Base-by-base conservation (phyloP, 164 flowering plant genomes). In the Stephania cephalantha region DNA sequence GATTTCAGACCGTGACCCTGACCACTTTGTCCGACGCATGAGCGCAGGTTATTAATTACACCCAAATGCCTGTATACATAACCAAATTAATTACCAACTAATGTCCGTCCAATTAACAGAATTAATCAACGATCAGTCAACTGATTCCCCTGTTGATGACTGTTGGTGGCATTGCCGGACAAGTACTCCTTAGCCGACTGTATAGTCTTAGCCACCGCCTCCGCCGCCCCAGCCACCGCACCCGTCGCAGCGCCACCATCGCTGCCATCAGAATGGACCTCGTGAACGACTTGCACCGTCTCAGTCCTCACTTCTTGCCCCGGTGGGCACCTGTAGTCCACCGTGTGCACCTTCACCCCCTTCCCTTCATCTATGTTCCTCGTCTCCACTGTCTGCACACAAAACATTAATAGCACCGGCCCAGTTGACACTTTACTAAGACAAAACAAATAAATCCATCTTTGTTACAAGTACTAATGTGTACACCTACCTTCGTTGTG, bases 111-210 rank as follows among this genome's bases (percentile, higher is more conserved):
- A 35, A 35, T 35, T 35, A 35, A 35, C 55, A 1, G 12, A 50
- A 50, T 7, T 50, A 50, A 50, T 50, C 55, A 13, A 50, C 15
- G 10, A 13, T 50, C 10, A 13, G 15, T 9, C 10, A 9, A 13
- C 55, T 50, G 15, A 50, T 50, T 50, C 15, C 55, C 55, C 15
- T 50, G 55, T 50, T 9, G 55, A 50, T 50, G 15, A 50, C 1
- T 9, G 55, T 13, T 35, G 42, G 42, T 35, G 42, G 20, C 20
- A 5, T 29, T 52, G 70, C 79, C 78, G 20, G 74, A 35, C 17
- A 84, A n/a, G 13, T 85, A 79, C 42, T 84, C 84, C 76, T 85
- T 85, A 0, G 83, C 85, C 0, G 87, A 81, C 64, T 78, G 78
- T 15, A 82, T 13, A n/a, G 84, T 64, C 4, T 71, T 76, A 0